A percentile compares a stretch with the other conserved stretches of the same genome.
phyloP scores from a whole-genome alignment of 495 filamentous ascomycete species.

The Hypoxylon rickii region DNA sequence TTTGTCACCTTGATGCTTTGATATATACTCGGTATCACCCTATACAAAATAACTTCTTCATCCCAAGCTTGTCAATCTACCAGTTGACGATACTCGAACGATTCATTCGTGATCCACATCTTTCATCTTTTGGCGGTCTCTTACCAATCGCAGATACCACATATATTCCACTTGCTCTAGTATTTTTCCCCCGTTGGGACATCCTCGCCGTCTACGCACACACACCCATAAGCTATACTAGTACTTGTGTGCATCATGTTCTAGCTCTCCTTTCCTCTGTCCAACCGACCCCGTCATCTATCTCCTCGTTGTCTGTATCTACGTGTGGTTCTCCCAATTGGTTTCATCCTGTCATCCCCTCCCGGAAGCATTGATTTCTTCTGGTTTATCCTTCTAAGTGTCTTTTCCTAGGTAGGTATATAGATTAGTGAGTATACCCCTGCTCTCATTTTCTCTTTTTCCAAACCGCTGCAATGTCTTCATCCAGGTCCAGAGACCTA shows the following conservation, averaged over 20 bases:
- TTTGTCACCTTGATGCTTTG: neutral
- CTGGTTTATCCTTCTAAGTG: constrained; percentile 4
- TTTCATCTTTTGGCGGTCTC: neutral
- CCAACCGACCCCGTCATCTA: constrained; percentile 19
- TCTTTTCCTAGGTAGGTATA: constrained; percentile 6
- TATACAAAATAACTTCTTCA: constrained; percentile 1
- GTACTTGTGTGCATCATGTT: constrained; percentile 39
- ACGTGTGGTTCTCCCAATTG: constrained; percentile 36
- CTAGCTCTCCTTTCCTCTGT: constrained; percentile 29
- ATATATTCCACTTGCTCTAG: no score
- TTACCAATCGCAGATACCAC: neutral
- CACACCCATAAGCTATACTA: no score
- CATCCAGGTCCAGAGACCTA: neutral
- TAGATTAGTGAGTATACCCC: constrained; percentile 25
- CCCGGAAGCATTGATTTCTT: constrained; percentile 15
- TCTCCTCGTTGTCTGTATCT: constrained; percentile 33
- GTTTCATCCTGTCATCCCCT: constrained; percentile 7
- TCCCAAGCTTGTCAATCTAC: neutral
- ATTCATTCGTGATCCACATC: constrained; percentile 8
- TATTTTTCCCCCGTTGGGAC: constrained; percentile 1
- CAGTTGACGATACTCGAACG: neutral
- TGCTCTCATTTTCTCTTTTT: neutral
- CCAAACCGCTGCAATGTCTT: neutral
- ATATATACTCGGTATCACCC: neutral
- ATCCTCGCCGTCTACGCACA: neutral